Evolutionary conservation across 2,329 filamentous ascomycete species (phyloP).

Genomic region (Xylaria sp.): DNA sequence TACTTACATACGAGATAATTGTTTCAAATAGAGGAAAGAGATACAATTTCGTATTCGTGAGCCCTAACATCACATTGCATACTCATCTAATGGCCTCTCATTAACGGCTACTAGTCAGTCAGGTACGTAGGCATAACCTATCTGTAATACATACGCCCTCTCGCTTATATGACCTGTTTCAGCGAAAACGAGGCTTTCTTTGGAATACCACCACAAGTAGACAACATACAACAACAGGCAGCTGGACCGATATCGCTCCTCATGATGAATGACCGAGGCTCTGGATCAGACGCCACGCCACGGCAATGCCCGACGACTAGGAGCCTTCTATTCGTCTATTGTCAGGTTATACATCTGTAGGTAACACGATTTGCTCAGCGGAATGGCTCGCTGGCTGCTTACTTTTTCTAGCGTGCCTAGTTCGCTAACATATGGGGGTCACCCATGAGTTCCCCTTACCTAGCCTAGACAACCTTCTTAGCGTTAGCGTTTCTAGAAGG

Average conservation of each 20-base stretch:
- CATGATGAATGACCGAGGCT: slow-evolving; percentile 5
- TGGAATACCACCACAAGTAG: slow-evolving; percentile 1
- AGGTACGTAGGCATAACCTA: no score
- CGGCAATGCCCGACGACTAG: slow-evolving; percentile 25
- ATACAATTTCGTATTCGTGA: neutral
- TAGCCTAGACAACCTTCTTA: slow-evolving; percentile 1
- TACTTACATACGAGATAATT: neutral
- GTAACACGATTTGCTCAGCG: neutral
- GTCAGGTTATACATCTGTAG: slow-evolving; percentile 3
- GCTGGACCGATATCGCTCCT: slow-evolving; percentile 32
- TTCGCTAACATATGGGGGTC: slow-evolving; percentile 23
- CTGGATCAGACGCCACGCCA: slow-evolving; percentile 19
- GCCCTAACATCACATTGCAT: neutral
- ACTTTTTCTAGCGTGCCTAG: slow-evolving; percentile 28
- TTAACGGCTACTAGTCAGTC: no score
- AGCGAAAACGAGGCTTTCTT: slow-evolving; percentile 5
- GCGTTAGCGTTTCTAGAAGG: neutral
- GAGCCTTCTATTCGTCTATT: slow-evolving; percentile 11
- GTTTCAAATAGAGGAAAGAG: neutral
- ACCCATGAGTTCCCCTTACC: slow-evolving; percentile 8
- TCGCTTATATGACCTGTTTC: neutral
- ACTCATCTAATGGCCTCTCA: no score
- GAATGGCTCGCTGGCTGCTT: slow-evolving; percentile 25
- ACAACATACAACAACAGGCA: neutral
- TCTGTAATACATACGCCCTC: neutral